Conservation (phyloP, 352 stramenopile species). For the Globisporangium spinosum region DNA sequence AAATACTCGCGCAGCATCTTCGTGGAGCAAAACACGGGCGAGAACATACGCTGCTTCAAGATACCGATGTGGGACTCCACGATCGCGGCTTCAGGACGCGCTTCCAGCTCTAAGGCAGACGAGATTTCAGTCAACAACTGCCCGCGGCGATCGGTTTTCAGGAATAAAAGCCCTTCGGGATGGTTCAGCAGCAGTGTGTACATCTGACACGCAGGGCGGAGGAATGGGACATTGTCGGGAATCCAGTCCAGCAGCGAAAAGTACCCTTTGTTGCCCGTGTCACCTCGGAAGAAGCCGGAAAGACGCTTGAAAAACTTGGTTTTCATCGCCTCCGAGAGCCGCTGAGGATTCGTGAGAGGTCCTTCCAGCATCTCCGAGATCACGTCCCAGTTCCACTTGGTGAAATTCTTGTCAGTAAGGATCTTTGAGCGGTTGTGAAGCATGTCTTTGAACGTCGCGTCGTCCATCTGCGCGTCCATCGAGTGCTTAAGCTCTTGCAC, state of each 20-base stretch:
- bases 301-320: conserved; percentile 92
- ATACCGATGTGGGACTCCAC: conserved; percentile 86
- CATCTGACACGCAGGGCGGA: conserved; percentile 87
- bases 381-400: conserved; percentile 91
- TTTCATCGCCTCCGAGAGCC: conserved; percentile 88
- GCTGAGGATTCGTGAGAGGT: conserved; percentile 79
- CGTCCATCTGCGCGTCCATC: conserved; percentile 86
- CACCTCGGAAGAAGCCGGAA: conserved; percentile 88
- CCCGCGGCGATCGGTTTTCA: conserved; percentile 84
- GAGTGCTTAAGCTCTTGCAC: conserved; percentile 85
- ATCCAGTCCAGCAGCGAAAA: conserved; percentile 89
- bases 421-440: conserved; percentile 83
- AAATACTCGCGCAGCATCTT: conserved; percentile 90
- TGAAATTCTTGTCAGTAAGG: conserved; percentile 88
- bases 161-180: conserved; percentile 79
- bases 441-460: conserved; percentile 88
- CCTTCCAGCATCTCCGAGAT: conserved; percentile 88
- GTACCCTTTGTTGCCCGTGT: conserved; percentile 87
- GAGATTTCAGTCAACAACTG: conserved; percentile 86
- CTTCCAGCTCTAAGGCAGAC: conserved; percentile 77
- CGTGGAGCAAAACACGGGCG: conserved; percentile 77
- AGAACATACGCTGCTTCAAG: conserved; percentile 88
- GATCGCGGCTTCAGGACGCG: conserved; percentile 80
- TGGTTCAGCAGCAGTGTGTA: conserved; percentile 87
- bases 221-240: conserved; percentile 85